Base-by-base conservation (phyloP, 345 rosid genomes). In the Toxicodendron radicans region DNA sequence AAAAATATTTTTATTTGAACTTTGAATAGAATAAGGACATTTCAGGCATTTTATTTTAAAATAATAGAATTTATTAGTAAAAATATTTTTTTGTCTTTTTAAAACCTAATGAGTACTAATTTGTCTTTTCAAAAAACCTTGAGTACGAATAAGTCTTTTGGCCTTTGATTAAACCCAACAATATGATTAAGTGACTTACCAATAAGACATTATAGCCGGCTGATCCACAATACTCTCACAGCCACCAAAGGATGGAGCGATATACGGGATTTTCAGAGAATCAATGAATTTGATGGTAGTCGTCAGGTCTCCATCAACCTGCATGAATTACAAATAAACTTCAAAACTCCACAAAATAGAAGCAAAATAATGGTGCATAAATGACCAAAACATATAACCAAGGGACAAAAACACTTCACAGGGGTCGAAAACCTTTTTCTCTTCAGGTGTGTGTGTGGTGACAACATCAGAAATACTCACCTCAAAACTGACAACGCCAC, bases 401-500 rank as follows among this genome's bases (percentile, higher is more conserved):
- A 17, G 63, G 67, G 45, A 45, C 48, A 53, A 33, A 10, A 14
- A 9, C 23, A 51, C 10, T 16, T 51, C 18, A 65, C 43, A n/a
- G 65, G 23, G 53, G 43, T 52, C 41, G 5, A 7, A 24, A 21
- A 66, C 14, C 20, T 10, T 3, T 9, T 16, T 11, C 24, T 11
- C 21, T 45, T 21, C 1, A 43, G 4, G 11, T 21, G 33, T 24
- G 17, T 2, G 51, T 43, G 20, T 18, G 45, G 41, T 12, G 24
- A 17, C 41, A 52, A 33, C 4, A n/a, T 10, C 32, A 7, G 17
- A 16, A 57, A 66, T 20, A 57, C 83, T 69, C 77, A 89, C 99
- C 99, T 95, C 99, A 78, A 95, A 93, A 86, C 99, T 95, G 75
- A 95, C 97, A 54, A 95, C 99, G 75, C 99, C 99, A 64, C 98